These are phyloP conservation scores for Tricholoma saponaceum DNA, from an alignment of 768 basidiomycete species.

Conservation along the genomic window DNA sequence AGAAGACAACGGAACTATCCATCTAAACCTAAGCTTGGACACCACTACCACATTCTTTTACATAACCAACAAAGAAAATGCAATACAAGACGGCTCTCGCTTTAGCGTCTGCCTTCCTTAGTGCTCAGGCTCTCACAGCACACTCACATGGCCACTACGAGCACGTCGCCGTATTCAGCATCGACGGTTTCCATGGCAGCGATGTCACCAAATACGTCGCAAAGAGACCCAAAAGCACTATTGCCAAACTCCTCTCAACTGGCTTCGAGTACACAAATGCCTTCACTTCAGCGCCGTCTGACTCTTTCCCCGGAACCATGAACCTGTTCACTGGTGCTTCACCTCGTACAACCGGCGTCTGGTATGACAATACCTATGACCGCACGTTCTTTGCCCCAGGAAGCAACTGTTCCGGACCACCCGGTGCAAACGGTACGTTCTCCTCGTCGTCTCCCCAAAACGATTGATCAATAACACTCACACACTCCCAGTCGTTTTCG, in stretches of 20 bases:
- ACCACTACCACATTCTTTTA: too few species aligned
- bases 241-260: not conserved
- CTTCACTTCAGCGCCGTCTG: not conserved
- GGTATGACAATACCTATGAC: not conserved
- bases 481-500: not conserved
- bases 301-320: not conserved
- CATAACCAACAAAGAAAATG: not conserved
- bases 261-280: not conserved
- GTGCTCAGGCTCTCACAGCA: not conserved
- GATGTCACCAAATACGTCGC: not conserved
- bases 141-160: conserved; percentile 6
- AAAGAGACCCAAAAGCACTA: not conserved
- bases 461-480: not conserved
- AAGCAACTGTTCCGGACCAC: not conserved
- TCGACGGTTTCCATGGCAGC: not conserved
- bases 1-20: too few species aligned
- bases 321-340: not conserved
- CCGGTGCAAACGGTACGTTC: not conserved
- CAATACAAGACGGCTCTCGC: not conserved
- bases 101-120: not conserved
- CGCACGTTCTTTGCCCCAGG: not conserved
- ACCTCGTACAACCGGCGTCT: not conserved
- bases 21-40: too few species aligned
- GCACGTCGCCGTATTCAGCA: not conserved
- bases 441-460: not conserved